phyloP scores from a whole-genome alignment of 331 rosid genomes.

The Stylosanthes scabra region DNA sequence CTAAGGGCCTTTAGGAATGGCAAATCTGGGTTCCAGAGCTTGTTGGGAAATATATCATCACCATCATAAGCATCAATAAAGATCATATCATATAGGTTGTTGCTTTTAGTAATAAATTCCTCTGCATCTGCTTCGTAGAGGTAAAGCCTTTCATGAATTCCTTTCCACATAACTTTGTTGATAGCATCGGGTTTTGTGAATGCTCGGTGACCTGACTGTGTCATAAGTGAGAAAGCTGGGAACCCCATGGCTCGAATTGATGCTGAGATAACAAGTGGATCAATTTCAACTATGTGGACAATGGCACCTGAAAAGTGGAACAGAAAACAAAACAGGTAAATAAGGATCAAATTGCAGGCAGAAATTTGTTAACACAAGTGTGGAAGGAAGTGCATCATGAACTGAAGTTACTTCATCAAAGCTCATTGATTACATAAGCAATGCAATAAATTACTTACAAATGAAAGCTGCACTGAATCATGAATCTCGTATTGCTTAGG shows the following conservation, averaged over 20 bases:
- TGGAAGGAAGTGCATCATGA: not conserved
- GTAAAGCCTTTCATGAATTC: constrained; percentile 80
- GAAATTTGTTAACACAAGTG: constrained; percentile 10
- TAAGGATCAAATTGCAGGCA: constrained; percentile 10
- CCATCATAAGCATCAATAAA: constrained; percentile 95
- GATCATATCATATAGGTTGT: constrained; percentile 69
- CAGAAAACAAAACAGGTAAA: constrained; percentile 6
- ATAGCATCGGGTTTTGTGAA: constrained; percentile 53
- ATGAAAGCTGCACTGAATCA: not conserved
- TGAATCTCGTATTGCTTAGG: no score
- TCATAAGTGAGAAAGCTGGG: constrained; percentile 80
- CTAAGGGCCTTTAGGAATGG: constrained; percentile 74
- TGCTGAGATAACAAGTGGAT: constrained; percentile 91
- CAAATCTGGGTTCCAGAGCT: constrained; percentile 73
- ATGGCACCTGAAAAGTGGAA: constrained; percentile 70
- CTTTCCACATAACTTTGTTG: constrained; percentile 79
- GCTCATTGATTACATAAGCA: constrained; percentile 5
- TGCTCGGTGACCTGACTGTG: constrained; percentile 56
- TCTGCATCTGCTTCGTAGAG: constrained; percentile 89
- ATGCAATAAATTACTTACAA: constrained; percentile 4
- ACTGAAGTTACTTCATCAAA: not conserved
- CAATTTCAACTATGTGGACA: constrained; percentile 83
- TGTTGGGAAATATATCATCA: constrained; percentile 83
- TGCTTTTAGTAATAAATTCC: constrained; percentile 56
- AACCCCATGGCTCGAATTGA: constrained; percentile 94